Evolutionary conservation across 2,329 filamentous ascomycete species (phyloP).

Genomic region (Neopestalotiopsis sp.): DNA sequence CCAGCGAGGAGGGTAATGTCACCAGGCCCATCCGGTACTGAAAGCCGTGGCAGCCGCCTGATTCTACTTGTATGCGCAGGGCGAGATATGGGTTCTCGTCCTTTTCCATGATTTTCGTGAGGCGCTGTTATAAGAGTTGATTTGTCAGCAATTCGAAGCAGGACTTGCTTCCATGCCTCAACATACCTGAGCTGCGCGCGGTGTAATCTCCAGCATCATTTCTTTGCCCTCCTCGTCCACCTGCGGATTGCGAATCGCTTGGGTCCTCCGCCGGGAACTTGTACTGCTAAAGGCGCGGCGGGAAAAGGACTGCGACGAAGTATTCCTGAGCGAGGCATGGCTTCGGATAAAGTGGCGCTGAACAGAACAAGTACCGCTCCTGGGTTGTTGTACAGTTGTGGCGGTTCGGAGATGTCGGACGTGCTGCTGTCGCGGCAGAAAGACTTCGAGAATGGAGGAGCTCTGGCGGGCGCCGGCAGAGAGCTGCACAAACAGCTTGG

Average conservation of each 20-base stretch:
- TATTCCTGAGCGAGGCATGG: not conserved
- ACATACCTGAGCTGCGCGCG: constrained; percentile 76
- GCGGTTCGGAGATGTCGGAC: constrained; percentile 6
- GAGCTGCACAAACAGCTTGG: constrained; percentile 19
- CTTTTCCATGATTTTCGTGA: constrained; percentile 76
- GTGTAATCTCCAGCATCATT: constrained; percentile 83
- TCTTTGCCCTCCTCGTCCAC: constrained; percentile 84
- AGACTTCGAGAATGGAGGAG: constrained; percentile 13
- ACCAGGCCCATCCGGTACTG: constrained; percentile 94
- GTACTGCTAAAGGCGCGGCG: constrained; percentile 15
- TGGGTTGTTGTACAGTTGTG: not conserved
- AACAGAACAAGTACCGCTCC: not conserved
- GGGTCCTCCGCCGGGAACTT: constrained; percentile 44
- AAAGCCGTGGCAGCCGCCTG: constrained; percentile 95
- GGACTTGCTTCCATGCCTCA: too few species aligned
- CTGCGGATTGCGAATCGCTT: constrained; percentile 71
- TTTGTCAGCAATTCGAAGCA: too few species aligned
- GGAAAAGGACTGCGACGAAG: not conserved
- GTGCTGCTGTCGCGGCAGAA: constrained; percentile 13
- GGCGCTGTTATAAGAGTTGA: constrained; percentile 56
- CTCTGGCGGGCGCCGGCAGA: constrained; percentile 11
- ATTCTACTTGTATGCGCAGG: constrained; percentile 90
- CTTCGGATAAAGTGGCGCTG: not conserved
- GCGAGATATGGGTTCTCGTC: constrained; percentile 80
- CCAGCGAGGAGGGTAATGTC: constrained; percentile 52